phyloP scores from a whole-genome alignment of 1,284 basidiomycete genomes.

The Ceratobasidium sp. region DNA sequence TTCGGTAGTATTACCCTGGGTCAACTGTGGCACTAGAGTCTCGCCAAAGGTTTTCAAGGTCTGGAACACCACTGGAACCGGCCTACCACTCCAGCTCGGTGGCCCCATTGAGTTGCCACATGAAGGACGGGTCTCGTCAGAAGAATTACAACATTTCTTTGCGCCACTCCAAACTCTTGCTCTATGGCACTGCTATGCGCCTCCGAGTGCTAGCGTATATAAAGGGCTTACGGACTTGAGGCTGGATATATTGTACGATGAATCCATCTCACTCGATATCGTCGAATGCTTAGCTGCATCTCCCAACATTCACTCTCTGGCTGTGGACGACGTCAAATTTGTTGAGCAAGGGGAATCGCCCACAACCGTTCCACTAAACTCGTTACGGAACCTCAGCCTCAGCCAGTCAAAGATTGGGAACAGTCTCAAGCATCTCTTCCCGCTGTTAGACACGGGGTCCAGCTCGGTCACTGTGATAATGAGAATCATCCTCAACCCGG shows the following conservation, averaged over 20 bases:
- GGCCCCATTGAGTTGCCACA: neutral
- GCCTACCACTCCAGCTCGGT: neutral
- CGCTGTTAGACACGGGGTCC: neutral
- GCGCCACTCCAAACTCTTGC: neutral
- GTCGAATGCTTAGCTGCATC: neutral
- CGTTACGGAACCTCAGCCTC: neutral
- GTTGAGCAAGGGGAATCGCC: neutral
- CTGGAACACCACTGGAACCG: neutral
- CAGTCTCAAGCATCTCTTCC: neutral
- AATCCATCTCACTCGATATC: neutral
- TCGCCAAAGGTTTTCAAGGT: constrained; percentile 1
- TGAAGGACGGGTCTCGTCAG: neutral
- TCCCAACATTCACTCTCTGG: neutral
- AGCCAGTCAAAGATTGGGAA: neutral
- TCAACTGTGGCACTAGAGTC: neutral
- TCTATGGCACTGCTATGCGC: neutral
- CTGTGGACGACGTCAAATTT: neutral
- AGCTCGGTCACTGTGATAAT: neutral
- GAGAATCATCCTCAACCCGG: neutral
- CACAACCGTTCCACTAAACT: neutral
- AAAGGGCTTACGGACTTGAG: neutral
- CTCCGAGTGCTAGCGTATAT: neutral
- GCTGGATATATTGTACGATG: neutral
- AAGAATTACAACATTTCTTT: neutral
- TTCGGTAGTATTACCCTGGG: neutral